These are phyloP conservation scores for Geotrichum histeridarum DNA, from an alignment of 1,139 yeast species.

Conservation along the genomic window DNA sequence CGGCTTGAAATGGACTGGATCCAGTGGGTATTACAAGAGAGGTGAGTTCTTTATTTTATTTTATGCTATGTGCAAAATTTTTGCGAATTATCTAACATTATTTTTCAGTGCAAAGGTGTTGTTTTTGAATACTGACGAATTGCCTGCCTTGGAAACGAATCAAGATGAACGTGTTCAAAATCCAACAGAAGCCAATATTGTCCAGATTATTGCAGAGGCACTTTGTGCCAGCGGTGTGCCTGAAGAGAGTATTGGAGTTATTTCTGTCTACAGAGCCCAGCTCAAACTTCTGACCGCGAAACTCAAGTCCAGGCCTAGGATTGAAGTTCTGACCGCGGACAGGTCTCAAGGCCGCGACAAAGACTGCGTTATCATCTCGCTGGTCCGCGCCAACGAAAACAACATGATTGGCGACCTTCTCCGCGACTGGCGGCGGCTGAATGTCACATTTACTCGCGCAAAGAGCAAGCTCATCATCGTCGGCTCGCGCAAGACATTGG, in stretches of 20 bases:
- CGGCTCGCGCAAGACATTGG: constrained; percentile 67
- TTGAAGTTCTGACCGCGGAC: constrained; percentile 84
- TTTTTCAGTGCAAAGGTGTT: constrained; percentile 49
- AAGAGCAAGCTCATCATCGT: constrained; percentile 72
- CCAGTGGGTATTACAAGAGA: constrained; percentile 42
- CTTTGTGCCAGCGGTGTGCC: constrained; percentile 57
- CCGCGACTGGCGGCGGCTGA: constrained; percentile 84
- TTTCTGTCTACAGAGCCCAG: constrained; percentile 85
- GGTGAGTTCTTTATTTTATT: constrained; percentile 7
- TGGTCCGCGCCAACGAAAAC: constrained; percentile 73
- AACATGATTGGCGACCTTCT: constrained; percentile 69
- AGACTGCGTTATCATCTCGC: constrained; percentile 78
- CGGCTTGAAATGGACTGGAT: constrained; percentile 41
- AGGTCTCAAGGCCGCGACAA: constrained; percentile 95
- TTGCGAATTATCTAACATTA: not conserved
- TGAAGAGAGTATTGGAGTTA: constrained; percentile 65
- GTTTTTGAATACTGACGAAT: constrained; percentile 70
- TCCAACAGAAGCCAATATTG: constrained; percentile 60
- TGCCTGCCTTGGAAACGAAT: constrained; percentile 54
- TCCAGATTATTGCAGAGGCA: constrained; percentile 57
- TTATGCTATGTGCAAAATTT: not conserved
- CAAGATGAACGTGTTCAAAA: constrained; percentile 69
- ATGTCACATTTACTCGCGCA: constrained; percentile 92
- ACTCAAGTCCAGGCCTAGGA: constrained; percentile 38
- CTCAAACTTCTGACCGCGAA: constrained; percentile 51